These are phyloP conservation scores for Phytopythium sindhum DNA, from an alignment of 352 stramenopile species.

Conservation along the genomic window DNA sequence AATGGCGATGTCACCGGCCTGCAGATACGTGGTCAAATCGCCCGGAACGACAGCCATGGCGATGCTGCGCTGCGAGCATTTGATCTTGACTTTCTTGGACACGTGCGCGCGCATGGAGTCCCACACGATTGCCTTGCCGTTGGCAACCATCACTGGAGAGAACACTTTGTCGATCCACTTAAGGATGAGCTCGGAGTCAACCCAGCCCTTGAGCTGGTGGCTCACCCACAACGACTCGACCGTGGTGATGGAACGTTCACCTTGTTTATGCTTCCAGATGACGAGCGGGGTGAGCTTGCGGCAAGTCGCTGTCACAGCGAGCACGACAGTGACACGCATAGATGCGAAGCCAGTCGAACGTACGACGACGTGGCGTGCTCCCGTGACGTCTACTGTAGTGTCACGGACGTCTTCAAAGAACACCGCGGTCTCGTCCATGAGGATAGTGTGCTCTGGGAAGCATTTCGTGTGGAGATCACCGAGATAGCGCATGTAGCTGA, in stretches of 20 bases:
- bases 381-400: background rate
- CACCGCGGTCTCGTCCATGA: background rate
- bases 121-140: background rate
- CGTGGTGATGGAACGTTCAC: no score
- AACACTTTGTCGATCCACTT: background rate
- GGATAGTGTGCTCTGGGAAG: background rate
- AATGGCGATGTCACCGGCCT: conserved; percentile 6
- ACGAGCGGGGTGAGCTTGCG: background rate
- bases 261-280: background rate
- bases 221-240: background rate
- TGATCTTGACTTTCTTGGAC: background rate
- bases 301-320: background rate
- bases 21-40: background rate
- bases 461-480: background rate
- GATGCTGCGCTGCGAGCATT: background rate
- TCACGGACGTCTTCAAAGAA: background rate
- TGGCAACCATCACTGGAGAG: background rate
- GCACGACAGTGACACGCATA: background rate
- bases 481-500: background rate
- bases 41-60: background rate
- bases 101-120: background rate
- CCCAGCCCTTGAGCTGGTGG: background rate
- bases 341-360: background rate
- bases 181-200: background rate
- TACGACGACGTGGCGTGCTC: background rate